Conservation (phyloP, 2,329 filamentous ascomycete species). For the Zymoseptoria brevis region DNA sequence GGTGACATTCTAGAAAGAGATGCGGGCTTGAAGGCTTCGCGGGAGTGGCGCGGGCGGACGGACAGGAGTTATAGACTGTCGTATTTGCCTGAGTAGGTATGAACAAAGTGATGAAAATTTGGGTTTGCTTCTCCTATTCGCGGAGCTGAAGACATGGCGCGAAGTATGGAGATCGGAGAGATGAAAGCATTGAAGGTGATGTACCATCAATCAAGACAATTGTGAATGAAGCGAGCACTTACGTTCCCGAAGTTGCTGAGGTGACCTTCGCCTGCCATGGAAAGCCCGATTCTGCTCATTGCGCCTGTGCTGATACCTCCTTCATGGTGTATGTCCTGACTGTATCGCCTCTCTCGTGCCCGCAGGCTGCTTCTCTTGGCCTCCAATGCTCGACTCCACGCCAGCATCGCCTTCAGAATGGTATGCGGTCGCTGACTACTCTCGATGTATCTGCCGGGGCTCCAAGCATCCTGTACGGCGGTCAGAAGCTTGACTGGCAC, state of each 20-base stretch:
- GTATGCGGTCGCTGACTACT: conserved; percentile 28
- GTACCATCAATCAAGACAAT: neutral
- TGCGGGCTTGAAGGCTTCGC: neutral
- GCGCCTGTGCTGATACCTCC: neutral
- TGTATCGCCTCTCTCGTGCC: neutral
- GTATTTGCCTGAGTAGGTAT: neutral
- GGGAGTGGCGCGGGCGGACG: neutral
- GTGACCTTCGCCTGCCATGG: neutral
- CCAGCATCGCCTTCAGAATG: conserved; percentile 18
- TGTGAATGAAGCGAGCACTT: neutral
- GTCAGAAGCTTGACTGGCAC: neutral
- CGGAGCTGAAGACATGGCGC: neutral
- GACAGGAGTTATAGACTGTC: neutral
- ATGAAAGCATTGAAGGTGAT: neutral
- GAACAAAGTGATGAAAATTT: neutral
- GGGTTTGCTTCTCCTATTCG: neutral
- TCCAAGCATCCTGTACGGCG: conserved; percentile 23
- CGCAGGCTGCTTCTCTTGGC: neutral
- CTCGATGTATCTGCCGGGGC: conserved; percentile 28
- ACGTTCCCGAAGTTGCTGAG: neutral
- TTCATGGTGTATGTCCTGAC: neutral
- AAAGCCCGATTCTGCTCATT: neutral
- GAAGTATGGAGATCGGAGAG: neutral
- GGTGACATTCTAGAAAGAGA: neutral
- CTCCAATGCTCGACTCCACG: neutral